A percentile compares a stretch with the other conserved stretches of the same genome.
phyloP scores from a whole-genome alignment of 305 asterid species.

The Stenogyne calaminthoides region DNA sequence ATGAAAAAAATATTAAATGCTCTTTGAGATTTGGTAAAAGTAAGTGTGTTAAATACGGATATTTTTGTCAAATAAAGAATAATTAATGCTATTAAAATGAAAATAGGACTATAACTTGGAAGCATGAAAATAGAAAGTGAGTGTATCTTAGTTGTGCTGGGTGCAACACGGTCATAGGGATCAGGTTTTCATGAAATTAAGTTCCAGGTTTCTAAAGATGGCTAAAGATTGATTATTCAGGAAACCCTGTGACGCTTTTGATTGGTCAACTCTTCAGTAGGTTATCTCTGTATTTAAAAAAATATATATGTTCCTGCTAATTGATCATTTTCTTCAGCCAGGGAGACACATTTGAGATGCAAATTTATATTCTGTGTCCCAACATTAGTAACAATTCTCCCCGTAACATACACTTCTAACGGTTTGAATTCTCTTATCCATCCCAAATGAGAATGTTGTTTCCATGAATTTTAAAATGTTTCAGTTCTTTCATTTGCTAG shows the following conservation, averaged over 20 bases:
- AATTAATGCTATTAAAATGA: too few relatives aligned
- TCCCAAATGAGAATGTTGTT: not conserved
- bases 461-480: not conserved
- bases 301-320: not conserved
- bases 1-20: too few relatives aligned
- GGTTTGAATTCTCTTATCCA: not conserved
- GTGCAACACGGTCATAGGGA: not conserved
- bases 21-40: too few relatives aligned
- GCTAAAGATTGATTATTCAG: not conserved
- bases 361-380: constrained; percentile 1
- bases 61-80: too few relatives aligned
- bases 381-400: not conserved
- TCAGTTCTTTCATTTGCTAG: not conserved
- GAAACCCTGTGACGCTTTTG: not conserved
- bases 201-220: not conserved
- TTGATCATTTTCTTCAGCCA: not conserved
- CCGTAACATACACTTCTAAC: too few relatives aligned
- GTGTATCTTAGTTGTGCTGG: too few relatives aligned
- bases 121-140: not conserved
- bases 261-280: not conserved
- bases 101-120: too few relatives aligned
- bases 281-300: not conserved
- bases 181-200: not conserved
- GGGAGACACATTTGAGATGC: not conserved
- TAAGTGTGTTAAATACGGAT: too few relatives aligned